Base-by-base conservation (phyloP, 2,329 filamentous ascomycete species). In the Lasiodiplodia hormozganensis region DNA sequence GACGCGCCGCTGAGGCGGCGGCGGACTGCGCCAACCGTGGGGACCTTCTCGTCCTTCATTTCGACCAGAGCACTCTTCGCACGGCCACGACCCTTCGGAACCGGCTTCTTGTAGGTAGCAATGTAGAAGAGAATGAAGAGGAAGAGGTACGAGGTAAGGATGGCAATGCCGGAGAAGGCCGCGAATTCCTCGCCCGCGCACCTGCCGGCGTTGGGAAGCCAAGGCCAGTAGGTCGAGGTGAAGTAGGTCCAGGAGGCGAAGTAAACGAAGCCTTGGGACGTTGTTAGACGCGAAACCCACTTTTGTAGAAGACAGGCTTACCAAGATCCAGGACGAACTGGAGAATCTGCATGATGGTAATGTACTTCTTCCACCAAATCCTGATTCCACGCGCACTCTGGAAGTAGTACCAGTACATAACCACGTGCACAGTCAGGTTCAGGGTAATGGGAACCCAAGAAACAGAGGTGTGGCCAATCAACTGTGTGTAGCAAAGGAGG, bases 371-470 rank as follows among this genome's bases (percentile, higher is more conserved):
- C 95, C 95, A 98, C 94, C 94, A 97, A 83, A 97, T 96, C 77
- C 90, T 91, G 82, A 98, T 89, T 74, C 96, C 96, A 75, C 95
- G 94, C 67, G 95, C 94, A 78, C 93, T 95, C 87, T 98, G 95
- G 90, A 98, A 98, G 89, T 98, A 98, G 90, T 98, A 98, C 94
- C 94, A 97, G 90, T 98, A 98, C 95, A 98, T 98, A 79, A 97
- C 92, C 69, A 98, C 95, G 84, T 98, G 95, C 67, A 98, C 95
- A 72, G 89, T 89, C 78, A 98, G 84, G 87, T 98, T 98, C 75
- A 98, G 89, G 66, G 89, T 91, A 80, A 98, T 98, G 71, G 91
- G 90, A 68, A 97, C 93, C 95, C 95, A 98, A 70, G 94, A 97
- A 68, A 98, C 95, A 53, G 95, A 88, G 56, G 95, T 98, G 77